phyloP scores from a whole-genome alignment of 306 rosid species.

The Gastrolobium villosum region DNA sequence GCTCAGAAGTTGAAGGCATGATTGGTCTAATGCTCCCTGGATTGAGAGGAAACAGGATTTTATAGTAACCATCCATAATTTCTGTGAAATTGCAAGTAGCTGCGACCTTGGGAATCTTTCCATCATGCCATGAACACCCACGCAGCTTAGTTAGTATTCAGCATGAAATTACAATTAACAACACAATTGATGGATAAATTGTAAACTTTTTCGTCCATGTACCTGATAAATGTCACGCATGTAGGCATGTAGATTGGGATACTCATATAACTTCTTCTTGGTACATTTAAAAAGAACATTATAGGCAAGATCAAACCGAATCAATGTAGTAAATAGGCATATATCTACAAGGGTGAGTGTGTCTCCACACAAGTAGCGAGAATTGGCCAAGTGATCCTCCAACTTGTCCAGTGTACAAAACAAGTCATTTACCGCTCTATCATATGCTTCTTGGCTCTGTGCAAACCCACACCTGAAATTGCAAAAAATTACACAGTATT shows the following conservation, averaged over 20 bases:
- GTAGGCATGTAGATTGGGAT: constrained; percentile 75
- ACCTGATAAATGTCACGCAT: constrained; percentile 87
- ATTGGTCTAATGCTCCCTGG: constrained; percentile 84
- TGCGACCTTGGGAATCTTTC: constrained; percentile 89
- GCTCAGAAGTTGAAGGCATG: constrained; percentile 66
- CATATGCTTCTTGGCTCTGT: constrained; percentile 90
- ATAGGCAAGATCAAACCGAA: constrained; percentile 79
- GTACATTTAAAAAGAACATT: constrained; percentile 86
- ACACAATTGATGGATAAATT: not conserved
- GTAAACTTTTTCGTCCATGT: not conserved
- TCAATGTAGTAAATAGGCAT: constrained; percentile 80
- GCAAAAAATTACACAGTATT: not conserved
- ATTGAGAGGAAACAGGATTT: constrained; percentile 81
- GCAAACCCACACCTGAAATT: constrained; percentile 87
- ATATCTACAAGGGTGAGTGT: constrained; percentile 74
- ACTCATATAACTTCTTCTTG: constrained; percentile 81
- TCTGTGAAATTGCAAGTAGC: constrained; percentile 74
- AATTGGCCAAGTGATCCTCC: constrained; percentile 67
- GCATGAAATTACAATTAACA: not conserved
- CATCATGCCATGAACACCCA: not conserved
- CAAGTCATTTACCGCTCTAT: constrained; percentile 70
- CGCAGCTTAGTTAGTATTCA: not conserved
- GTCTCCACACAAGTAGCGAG: constrained; percentile 72
- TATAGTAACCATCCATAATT: constrained; percentile 93
- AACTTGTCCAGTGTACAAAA: constrained; percentile 69